phyloP scores from a whole-genome alignment of 768 basidiomycete genomes.

The Pleurotus eryngii region DNA sequence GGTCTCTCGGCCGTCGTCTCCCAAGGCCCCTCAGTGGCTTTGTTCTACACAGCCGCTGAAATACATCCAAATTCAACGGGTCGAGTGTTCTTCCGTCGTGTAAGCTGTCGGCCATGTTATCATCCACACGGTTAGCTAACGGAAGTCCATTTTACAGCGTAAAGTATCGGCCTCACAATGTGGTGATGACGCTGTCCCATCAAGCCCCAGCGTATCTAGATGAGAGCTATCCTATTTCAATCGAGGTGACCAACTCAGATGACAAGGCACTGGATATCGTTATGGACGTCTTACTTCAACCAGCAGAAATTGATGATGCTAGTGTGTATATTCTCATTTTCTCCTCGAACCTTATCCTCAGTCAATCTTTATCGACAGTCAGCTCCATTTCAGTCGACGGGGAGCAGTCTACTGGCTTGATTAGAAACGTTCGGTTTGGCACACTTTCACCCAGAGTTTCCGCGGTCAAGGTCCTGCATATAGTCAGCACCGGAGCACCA shows the following conservation, averaged over 20 bases:
- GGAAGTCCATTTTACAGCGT: conserved; percentile 38
- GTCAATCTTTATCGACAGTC: conserved; percentile 30
- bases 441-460: conserved; percentile 54
- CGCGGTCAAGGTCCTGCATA: conserved; percentile 57
- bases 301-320: conserved; percentile 70
- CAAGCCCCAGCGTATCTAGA: conserved; percentile 72
- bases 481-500: conserved; percentile 57
- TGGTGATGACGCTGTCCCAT: conserved; percentile 57
- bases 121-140: not conserved
- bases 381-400: conserved; percentile 61
- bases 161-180: conserved; percentile 55
- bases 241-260: conserved; percentile 73
- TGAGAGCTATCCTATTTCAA: conserved; percentile 72
- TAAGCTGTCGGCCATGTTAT: not conserved
- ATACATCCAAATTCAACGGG: conserved; percentile 51
- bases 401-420: conserved; percentile 63
- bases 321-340: conserved; percentile 37
- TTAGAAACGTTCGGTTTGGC: conserved; percentile 74
- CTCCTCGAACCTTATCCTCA: not conserved
- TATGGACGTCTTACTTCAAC: conserved; percentile 78
- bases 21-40: conserved; percentile 50
- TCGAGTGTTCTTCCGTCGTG: conserved; percentile 47
- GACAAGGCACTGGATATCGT: conserved; percentile 62
- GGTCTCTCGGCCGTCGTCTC: conserved; percentile 28
- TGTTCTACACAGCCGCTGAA: conserved; percentile 47